Percentiles rank a stretch among this genome's conserved stretches.
phyloP scores from a whole-genome alignment of 345 rosid species.

The Gossypium stocksii region DNA sequence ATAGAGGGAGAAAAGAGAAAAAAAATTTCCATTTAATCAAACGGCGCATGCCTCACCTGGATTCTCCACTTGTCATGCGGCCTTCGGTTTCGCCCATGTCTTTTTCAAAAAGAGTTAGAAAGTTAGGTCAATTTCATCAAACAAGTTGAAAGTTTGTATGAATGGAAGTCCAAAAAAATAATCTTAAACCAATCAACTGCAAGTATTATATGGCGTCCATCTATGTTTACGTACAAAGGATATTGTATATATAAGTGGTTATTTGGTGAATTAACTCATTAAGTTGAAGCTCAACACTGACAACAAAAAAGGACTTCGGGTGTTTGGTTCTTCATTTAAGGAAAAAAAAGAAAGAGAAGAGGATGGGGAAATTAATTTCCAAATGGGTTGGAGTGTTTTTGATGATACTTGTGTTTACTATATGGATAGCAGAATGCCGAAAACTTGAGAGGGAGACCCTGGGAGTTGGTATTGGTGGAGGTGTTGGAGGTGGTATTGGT shows the following conservation, averaged over 20 bases:
- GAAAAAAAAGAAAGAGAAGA: neutral
- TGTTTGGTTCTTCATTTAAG: neutral
- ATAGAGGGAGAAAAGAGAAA: too few species aligned
- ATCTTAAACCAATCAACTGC: slow-evolving; percentile 11
- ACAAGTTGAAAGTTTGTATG: neutral
- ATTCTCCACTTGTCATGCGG: too few species aligned
- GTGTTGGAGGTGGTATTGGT: slow-evolving; percentile 14
- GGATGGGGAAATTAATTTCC: slow-evolving; percentile 10
- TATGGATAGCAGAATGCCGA: slow-evolving; percentile 37
- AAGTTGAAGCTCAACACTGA: neutral
- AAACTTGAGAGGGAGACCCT: slow-evolving; percentile 21
- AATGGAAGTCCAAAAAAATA: neutral
- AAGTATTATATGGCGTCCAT: slow-evolving; percentile 15
- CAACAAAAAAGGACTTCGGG: neutral
- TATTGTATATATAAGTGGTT: neutral
- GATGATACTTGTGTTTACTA: slow-evolving; percentile 24
- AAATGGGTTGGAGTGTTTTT: slow-evolving; percentile 18
- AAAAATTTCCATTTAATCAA: too few species aligned
- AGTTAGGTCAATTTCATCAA: slow-evolving; percentile 7
- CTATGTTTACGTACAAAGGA: neutral
- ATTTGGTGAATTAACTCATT: neutral
- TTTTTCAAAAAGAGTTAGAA: slow-evolving; percentile 20
- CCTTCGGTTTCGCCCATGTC: too few species aligned
- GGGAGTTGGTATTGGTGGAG: neutral
- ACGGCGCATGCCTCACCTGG: too few species aligned